Evolutionary conservation across 2,329 filamentous ascomycete species (phyloP).

Genomic region (Talaromyces sp.): DNA sequence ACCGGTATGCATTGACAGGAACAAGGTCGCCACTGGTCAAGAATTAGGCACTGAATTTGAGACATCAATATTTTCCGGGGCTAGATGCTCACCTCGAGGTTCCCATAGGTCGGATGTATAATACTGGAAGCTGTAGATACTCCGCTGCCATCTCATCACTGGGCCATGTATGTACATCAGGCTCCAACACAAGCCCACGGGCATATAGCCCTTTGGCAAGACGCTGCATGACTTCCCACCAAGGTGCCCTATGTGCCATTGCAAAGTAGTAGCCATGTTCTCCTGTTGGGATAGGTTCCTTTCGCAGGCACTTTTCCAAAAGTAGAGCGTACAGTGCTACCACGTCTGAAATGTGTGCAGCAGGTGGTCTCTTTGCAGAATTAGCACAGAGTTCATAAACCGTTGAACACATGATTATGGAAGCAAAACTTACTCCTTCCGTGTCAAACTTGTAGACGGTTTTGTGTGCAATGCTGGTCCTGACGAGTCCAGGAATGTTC

Average conservation of each 20-base stretch:
- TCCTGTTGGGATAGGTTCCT: background rate
- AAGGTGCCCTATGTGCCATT: background rate
- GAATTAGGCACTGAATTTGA: background rate
- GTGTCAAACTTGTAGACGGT: background rate
- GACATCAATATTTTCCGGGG: background rate
- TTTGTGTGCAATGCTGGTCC: background rate
- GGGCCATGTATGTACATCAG: background rate
- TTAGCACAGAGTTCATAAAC: background rate
- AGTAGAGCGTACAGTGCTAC: background rate
- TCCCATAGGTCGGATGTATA: background rate
- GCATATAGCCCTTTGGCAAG: background rate
- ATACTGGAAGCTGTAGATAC: background rate
- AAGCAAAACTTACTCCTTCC: background rate
- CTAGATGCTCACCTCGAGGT: background rate
- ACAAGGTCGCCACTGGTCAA: background rate
- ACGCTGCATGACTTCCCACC: background rate
- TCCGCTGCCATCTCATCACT: conserved; percentile 1
- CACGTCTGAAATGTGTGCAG: background rate
- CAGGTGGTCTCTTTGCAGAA: background rate
- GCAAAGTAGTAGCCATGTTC: conserved; percentile 1
- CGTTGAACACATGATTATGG: background rate
- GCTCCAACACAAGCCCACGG: background rate
- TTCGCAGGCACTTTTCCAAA: background rate
- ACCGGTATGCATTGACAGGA: background rate
- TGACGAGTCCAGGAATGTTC: background rate